Evolutionary conservation across 306 rosid species (phyloP), one percentile per base, ranked within the genome.

Genomic region (Lupinus albus): DNA sequence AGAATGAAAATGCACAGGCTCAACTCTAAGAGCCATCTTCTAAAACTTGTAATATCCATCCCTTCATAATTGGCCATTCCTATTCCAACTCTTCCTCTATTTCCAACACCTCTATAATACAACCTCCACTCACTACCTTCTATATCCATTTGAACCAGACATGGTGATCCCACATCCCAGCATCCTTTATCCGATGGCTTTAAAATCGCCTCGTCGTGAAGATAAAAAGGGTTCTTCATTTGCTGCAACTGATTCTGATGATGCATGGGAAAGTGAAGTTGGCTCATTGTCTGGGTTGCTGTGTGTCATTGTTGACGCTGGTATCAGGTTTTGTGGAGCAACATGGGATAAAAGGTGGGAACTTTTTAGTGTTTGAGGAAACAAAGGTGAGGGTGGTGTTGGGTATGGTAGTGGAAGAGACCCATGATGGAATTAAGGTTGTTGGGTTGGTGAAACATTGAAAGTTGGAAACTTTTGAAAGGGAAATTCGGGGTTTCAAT

Each of bases 161-260:
- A 87, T 6, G 95, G 97, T 1, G 84, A 84, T 64, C 88, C 92
- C 11, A 85, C 85, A 18, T 65, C 97, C 97, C 92, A 87, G 32
- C 88, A 85, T 30, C 76, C 78, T 25, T 60, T 71, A 11, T 76
- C 78, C 0, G 95, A 82, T 0, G 85, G 70, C 71, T 32, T 48
- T 16, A 85, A 58, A 78, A 84, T 55, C 1, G 77, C 81, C 30
- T 71, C 81, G 7, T 84, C 86, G 66, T 80, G 78, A 68, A 81
- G 64, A 17, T 10, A 61, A 9, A 33, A 33, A 33, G 8, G 38
- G 3, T 1, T 33, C 45, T 9, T 9, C 38, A 33, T 33, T 33
- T 33, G 38, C 6, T 63, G 63, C 25, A 55, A 52, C n/a, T 17
- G 30, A 25, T 25, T 25, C 30, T 25, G 30, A 25, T 25, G 30